Evolutionary conservation across 2,329 filamentous ascomycete species (phyloP).

Genomic region (Phaeosphaeriaceae sp.): DNA sequence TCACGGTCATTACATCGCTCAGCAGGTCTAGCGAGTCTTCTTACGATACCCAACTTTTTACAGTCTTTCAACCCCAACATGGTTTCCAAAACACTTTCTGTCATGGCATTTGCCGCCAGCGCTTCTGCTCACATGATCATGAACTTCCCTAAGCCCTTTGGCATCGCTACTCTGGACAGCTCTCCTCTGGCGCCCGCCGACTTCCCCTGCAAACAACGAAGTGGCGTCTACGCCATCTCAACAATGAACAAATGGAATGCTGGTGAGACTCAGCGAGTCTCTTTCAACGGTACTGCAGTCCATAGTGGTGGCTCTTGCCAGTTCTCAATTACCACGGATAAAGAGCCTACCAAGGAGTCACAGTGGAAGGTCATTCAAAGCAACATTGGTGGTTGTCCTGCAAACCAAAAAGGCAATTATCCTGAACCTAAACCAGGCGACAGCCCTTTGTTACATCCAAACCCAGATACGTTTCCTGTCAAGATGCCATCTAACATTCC

Average conservation of each 20-base stretch:
- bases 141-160: conserved; percentile 69
- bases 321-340: conserved; percentile 81
- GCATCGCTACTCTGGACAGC: conserved; percentile 60
- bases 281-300: conserved; percentile 61
- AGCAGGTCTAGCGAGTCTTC: conserved; percentile 48
- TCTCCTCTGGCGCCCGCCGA: conserved; percentile 67
- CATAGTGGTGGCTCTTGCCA: conserved; percentile 96
- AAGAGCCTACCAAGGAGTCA: conserved; percentile 63
- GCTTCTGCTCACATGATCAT: conserved; percentile 80
- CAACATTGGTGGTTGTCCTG: conserved; percentile 82
- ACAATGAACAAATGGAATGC: conserved; percentile 61
- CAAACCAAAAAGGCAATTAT: conserved; percentile 41
- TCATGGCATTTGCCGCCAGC: conserved; percentile 62
- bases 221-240: conserved; percentile 60
- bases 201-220: conserved; percentile 81
- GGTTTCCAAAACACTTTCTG: conserved; percentile 60
- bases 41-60: conserved; percentile 22
- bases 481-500: conserved; percentile 73
- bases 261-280: conserved; percentile 57
- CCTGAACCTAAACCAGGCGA: neutral
- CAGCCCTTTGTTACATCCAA: conserved; percentile 44
- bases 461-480: conserved; percentile 71
- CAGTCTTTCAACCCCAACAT: conserved; percentile 47
- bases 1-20: conserved; percentile 36
- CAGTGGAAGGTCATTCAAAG: conserved; percentile 91